Conservation (phyloP, 2,329 filamentous ascomycete genomes). For the Aspergillus niger region DNA sequence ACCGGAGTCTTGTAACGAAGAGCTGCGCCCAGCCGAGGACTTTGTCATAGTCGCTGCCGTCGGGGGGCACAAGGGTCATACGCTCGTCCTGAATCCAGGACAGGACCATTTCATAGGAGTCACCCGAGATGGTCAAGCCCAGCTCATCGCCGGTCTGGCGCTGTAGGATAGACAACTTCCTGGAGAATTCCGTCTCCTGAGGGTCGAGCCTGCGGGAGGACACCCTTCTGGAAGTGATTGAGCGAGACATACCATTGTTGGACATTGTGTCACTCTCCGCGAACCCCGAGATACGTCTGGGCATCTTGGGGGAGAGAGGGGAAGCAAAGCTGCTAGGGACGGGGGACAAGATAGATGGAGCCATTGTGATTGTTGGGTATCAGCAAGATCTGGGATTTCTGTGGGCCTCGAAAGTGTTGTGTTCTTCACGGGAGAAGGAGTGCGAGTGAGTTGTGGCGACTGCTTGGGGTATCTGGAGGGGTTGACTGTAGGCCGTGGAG, state of each 20-base stretch:
- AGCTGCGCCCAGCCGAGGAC: slow-evolving; percentile 44
- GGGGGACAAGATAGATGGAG: slow-evolving; percentile 2
- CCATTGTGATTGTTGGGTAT: background rate
- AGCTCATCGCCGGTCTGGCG: slow-evolving; percentile 19
- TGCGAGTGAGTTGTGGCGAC: slow-evolving; percentile 2
- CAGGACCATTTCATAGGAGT: slow-evolving; percentile 15
- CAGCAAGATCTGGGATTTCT: background rate
- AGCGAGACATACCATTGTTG: slow-evolving; percentile 14
- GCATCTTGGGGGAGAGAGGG: slow-evolving; percentile 10
- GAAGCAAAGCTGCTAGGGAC: slow-evolving; percentile 4
- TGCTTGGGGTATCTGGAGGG: slow-evolving; percentile 12
- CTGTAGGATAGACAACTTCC: slow-evolving; percentile 17
- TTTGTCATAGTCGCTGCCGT: slow-evolving; percentile 47
- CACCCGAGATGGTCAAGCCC: slow-evolving; percentile 12
- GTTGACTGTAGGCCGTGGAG: slow-evolving; percentile 7
- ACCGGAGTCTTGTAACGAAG: slow-evolving; percentile 42
- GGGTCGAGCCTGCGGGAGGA: slow-evolving; percentile 15
- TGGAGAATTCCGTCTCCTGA: slow-evolving; percentile 15
- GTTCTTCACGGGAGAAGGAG: background rate
- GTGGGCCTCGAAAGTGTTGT: background rate
- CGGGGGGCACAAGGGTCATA: slow-evolving; percentile 42
- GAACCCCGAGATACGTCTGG: slow-evolving; percentile 9
- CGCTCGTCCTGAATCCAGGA: slow-evolving; percentile 42
- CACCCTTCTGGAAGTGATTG: slow-evolving; percentile 10
- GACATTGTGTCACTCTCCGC: slow-evolving; percentile 10